Percentiles rank a stretch among this genome's conserved stretches.
Evolutionary conservation across 129 eudicot species (phyloP).

Genomic region (Helichrysum umbraculigerum): DNA sequence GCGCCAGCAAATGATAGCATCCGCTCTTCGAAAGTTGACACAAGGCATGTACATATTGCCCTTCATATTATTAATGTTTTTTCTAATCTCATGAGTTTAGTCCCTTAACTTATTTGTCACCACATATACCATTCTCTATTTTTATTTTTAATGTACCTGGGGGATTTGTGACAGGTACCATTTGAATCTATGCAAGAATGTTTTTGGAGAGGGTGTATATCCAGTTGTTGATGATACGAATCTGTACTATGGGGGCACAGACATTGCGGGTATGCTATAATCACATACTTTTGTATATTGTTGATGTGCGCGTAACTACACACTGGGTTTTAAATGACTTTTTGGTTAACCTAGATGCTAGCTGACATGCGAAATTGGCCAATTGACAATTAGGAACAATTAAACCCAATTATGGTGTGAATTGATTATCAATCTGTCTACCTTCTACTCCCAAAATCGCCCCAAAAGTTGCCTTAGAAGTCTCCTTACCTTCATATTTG

Average conservation of each 20-base stretch:
- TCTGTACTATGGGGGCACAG: constrained; percentile 87
- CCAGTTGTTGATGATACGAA: constrained; percentile 85
- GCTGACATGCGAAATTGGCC: too few relatives aligned
- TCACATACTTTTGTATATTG: too few relatives aligned
- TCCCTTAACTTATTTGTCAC: constrained; percentile 1
- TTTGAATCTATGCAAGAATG: constrained; percentile 93
- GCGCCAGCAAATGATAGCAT: constrained; percentile 88
- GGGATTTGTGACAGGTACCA: constrained; percentile 71
- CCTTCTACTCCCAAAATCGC: too few relatives aligned
- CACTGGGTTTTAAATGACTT: too few relatives aligned
- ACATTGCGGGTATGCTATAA: constrained; percentile 65
- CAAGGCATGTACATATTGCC: constrained; percentile 44
- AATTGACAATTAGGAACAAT: too few relatives aligned
- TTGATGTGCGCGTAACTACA: too few relatives aligned
- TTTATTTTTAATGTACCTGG: background rate
- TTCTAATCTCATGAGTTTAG: constrained; percentile 1
- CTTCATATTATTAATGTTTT: background rate
- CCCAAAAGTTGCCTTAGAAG: too few relatives aligned
- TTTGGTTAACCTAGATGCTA: too few relatives aligned
- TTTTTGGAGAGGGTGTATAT: constrained; percentile 83
- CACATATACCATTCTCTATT: background rate
- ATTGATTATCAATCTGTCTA: too few relatives aligned
- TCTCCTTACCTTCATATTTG: too few relatives aligned
- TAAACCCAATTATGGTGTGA: too few relatives aligned
- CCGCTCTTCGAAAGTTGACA: constrained; percentile 75